Evolutionary conservation across 129 eudicot species (phyloP), one percentile per base, ranked within the genome.

Genomic region (Gnaphalium uliginosum): DNA sequence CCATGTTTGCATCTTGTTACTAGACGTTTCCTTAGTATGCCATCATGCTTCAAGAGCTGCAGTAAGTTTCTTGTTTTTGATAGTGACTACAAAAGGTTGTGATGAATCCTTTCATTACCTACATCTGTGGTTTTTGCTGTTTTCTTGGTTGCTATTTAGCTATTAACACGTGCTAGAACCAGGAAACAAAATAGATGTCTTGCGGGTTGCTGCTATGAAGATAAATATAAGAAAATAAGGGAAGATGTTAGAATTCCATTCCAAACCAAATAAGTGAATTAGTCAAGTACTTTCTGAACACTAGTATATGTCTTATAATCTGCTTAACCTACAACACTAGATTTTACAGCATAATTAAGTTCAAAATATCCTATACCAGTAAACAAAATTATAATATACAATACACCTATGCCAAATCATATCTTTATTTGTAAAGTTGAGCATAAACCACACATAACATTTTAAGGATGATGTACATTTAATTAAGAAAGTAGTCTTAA

Each of bases 1-100:
- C 51, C 96, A 89, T 80, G 85, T 90, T 37, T 93, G 98, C 81
- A 87, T 86, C 71, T 83, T 93, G 83, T 83, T 93, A 77, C 87
- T 93, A 82, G 98, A 93, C 59, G 96, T 88, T 80, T 90, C 96
- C 22, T 80, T 93, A 59, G 83, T 82, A 75, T 79, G 88, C 58
- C 87, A 81, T 29, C 86, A 85, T 85, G 87, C 89, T 74, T 78
- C 91, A 35, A 90, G 83, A 86, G 85, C 87, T 58, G 86, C 87
- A 74, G 98, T 93, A 90, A 90, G 96, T 68, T 90, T 77, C 63
- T 63, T 39, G 66, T 18, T 76, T 72, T 71, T 37, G 58, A 17
- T 41, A 59, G 46, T 60, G 58, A 70, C 76, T 77, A 60, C 51
- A 60, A 29, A 19, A 59, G 15, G 32, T 4, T 9, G 7, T 76